A percentile compares a stretch with the other conserved stretches of the same genome.
Evolutionary conservation across 2,329 filamentous ascomycete genomes (phyloP).

Genomic region (Tolypocladium album): DNA sequence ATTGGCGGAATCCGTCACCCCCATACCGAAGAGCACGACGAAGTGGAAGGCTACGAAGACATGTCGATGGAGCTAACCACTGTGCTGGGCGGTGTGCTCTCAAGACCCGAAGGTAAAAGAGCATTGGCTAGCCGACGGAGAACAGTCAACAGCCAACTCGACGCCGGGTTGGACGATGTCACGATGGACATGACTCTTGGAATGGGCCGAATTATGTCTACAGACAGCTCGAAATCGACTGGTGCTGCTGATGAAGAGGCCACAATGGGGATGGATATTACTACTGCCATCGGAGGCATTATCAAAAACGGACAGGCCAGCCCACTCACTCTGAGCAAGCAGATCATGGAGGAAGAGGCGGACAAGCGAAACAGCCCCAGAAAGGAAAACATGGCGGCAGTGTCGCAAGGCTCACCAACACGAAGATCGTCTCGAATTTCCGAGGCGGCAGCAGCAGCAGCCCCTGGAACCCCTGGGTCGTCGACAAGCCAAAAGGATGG

Average conservation of each 20-base stretch:
- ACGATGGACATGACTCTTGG: conserved; percentile 47
- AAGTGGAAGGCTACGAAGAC: conserved; percentile 46
- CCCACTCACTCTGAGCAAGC: conserved; percentile 33
- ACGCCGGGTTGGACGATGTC: conserved; percentile 17
- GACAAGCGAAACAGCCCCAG: conserved; percentile 34
- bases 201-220: conserved; percentile 41
- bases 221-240: conserved; percentile 4
- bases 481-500: conserved; percentile 40
- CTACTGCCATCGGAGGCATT: conserved; percentile 52
- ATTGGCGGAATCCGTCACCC: conserved; percentile 56
- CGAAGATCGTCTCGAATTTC: conserved; percentile 8
- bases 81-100: conserved; percentile 46
- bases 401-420: conserved; percentile 10
- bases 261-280: conserved; percentile 59
- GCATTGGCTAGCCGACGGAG: conserved; percentile 10
- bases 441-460: conserved; percentile 18
- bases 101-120: conserved; percentile 15
- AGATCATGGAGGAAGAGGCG: conserved; percentile 48
- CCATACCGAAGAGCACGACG: conserved; percentile 19
- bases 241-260: conserved; percentile 21
- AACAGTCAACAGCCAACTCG: conserved; percentile 20
- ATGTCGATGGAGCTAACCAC: conserved; percentile 73
- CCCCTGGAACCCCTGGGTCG: conserved; percentile 42
- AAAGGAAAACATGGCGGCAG: conserved; percentile 22
- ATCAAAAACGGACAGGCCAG: conserved; percentile 26